Percentiles rank a stretch among this genome's conserved stretches.
Evolutionary conservation across 768 basidiomycete genomes (phyloP).

Genomic region (Tylopilus sp.): DNA sequence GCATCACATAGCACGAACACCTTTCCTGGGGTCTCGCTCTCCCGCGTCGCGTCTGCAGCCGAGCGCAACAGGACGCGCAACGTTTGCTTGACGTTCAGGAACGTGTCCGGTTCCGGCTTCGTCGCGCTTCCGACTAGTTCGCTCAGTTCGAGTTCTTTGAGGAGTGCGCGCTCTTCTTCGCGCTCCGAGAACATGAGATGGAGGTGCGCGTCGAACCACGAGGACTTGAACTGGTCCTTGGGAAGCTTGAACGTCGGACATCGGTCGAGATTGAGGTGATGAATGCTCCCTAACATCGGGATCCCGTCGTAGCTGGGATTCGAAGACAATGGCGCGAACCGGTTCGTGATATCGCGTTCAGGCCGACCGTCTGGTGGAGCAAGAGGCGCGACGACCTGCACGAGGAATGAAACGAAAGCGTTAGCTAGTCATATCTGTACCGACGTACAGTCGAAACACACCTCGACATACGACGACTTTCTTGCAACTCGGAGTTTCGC

Average conservation of each 20-base stretch:
- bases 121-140: not conserved
- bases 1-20: constrained; percentile 18
- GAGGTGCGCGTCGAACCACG: constrained; percentile 32
- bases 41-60: constrained; percentile 6
- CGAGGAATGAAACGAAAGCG: not conserved
- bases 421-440: too few species aligned
- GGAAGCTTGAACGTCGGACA: constrained; percentile 31
- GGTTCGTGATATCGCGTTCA: constrained; percentile 16
- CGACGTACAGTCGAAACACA: too few species aligned
- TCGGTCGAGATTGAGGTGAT: constrained; percentile 35
- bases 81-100: constrained; percentile 31
- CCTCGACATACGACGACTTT: constrained; percentile 48
- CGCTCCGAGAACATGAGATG: constrained; percentile 25
- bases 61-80: constrained; percentile 26
- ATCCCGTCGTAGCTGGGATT: not conserved
- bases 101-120: constrained; percentile 7
- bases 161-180: constrained; percentile 1
- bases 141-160: not conserved
- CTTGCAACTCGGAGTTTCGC: constrained; percentile 48
- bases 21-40: constrained; percentile 6
- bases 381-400: constrained; percentile 20
- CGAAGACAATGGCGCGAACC: constrained; percentile 26
- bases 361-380: constrained; percentile 17
- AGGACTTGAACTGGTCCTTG: constrained; percentile 2
- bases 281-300: constrained; percentile 35